phyloP scores from a whole-genome alignment of 2,329 filamentous ascomycete genomes.

The Trichoderma sp. region DNA sequence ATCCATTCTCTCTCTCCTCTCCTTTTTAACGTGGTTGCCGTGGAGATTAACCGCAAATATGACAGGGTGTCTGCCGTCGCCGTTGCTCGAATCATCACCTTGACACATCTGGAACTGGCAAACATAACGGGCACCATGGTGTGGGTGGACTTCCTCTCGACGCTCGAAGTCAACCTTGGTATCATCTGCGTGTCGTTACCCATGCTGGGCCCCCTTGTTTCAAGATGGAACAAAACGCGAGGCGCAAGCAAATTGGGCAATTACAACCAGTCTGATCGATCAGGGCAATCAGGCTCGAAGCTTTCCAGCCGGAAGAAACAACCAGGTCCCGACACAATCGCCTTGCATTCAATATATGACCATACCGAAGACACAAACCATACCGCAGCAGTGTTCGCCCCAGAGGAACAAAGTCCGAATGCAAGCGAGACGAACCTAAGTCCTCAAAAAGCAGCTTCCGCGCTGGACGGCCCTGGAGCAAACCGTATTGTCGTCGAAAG shows the following conservation, averaged over 20 bases:
- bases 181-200: slow-evolving; percentile 32
- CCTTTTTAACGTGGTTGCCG: not conserved
- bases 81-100: slow-evolving; percentile 30
- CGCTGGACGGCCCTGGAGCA: not conserved
- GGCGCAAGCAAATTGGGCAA: not conserved
- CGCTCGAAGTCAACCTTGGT: slow-evolving; percentile 29
- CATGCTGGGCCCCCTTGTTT: slow-evolving; percentile 29
- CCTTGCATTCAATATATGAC: slow-evolving; percentile 16
- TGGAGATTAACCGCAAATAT: not conserved
- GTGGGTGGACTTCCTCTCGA: slow-evolving; percentile 31
- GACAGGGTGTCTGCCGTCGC: slow-evolving; percentile 31
- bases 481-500: slow-evolving; percentile 4
- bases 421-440: slow-evolving; percentile 1
- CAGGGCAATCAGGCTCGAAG: slow-evolving; percentile 1
- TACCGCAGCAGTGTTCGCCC: not conserved
- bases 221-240: not conserved
- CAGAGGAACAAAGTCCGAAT: not conserved
- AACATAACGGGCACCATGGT: slow-evolving; percentile 33
- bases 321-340: not conserved
- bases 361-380: not conserved
- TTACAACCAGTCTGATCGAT: not conserved
- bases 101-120: slow-evolving; percentile 30
- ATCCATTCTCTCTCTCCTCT: not conserved
- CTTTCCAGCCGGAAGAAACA: slow-evolving; percentile 4
- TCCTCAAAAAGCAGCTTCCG: not conserved